Base-by-base conservation (phyloP, 129 eudicot species). In the Tagetes patula region DNA sequence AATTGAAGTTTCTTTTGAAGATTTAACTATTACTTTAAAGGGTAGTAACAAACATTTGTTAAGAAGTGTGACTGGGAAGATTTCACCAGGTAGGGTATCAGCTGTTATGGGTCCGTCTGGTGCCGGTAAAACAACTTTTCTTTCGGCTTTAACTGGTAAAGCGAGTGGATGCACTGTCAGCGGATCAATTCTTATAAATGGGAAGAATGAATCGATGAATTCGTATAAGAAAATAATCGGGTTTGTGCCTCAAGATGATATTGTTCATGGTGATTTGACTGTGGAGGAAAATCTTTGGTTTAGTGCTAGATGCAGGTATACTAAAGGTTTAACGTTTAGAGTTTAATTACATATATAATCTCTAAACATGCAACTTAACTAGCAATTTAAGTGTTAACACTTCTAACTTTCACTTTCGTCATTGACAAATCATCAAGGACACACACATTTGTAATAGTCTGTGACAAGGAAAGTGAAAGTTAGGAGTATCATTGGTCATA, bases 71-170 rank as follows among this genome's bases (percentile, higher is more conserved):
- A 87, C 87, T n/a, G 98, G 98, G 3, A 94, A 85, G 69, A 76
- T 94, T 58, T 71, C 67, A 20, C 97, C 98, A 5, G 97, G 98
- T 36, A 85, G 85, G 13, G 98, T 94, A 38, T 94, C 98, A 3
- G 98, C 98, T 12, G 96, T 94, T 33, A 94, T 94, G 98, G 98
- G 98, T 38, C 98, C 98, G n/a, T 94, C 98, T 2, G 98, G 98
- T 47, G 98, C 98, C 4, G 98, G 98, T 50, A 94, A 94, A 82
- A 94, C 98, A 7, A 94, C 98, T 0, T 86, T 94, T 85, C 88
- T 94, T 45, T 90, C 97, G 9, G 98, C 98, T 63, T 75, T 94
- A 82, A 79, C 92, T 2, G 98, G 98, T 38, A 94, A 88, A 82
- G 92, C 95, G 31, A 75, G 88, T 6, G 98, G 98, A 0, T 90